Base-by-base conservation (phyloP, 495 filamentous ascomycete species). In the Penicillium pulvis region DNA sequence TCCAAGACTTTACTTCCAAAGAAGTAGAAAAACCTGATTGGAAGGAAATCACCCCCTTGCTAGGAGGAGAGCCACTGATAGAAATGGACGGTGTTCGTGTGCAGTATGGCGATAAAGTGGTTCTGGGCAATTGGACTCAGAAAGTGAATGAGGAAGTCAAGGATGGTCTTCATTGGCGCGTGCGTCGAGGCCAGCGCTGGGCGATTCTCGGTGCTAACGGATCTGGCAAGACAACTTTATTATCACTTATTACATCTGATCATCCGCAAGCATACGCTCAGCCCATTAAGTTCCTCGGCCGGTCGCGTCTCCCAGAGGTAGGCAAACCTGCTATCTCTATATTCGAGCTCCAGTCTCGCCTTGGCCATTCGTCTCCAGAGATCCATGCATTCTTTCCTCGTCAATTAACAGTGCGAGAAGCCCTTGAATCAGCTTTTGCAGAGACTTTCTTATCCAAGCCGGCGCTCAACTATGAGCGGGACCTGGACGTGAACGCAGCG, bases 261-360 rank as follows among this genome's bases (percentile, higher is more conserved):
- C 94, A 98, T 60, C 94, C 94, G 0, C 92, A 97, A 70, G 84
- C 93, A 2, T 98, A 98, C 70, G 91, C 91, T 3, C 83, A 90
- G 24, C 93, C 93, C 16, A 87, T 98, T 50, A 85, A 83, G 59
- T 76, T 97, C 39, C 97, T 98, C 61, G 90, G 91, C 2, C 86
- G 87, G 23, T 87, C 87, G 45, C 84, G 94, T 9, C 81, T 97
- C 3, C 92, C 93, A 1, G 81, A 87, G 50, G 80, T 79, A 0
- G 92, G 89, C 14, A 65, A 83, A 50, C 84, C 83, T 0, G 92
- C 90, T 1, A 84, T 97, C 28, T 94, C 91, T 4, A 85, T 96
- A 55, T 97, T 95, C 73, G 93, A 97, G 51, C 85, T 98, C 39
- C 93, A 98, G 67, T 80, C 86, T 2, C 87, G 92, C 17, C 88